Conservation (phyloP, 345 rosid species). For the Aegle marmelos region DNA sequence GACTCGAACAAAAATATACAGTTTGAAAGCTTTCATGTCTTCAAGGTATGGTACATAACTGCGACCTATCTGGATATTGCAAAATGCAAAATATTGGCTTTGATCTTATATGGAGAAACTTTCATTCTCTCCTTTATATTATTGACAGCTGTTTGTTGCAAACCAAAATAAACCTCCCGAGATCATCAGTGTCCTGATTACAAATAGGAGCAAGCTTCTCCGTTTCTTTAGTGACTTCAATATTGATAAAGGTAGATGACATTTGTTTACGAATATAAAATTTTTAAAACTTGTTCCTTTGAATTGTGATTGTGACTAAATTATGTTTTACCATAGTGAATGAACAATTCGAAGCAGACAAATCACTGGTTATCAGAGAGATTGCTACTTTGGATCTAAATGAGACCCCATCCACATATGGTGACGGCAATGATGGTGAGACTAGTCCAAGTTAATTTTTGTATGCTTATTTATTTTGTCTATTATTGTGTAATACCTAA, state of each 20-base stretch:
- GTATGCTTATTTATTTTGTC: not conserved
- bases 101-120: not conserved
- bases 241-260: slow-evolving; percentile 41
- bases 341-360: slow-evolving; percentile 17
- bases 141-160: slow-evolving; percentile 45
- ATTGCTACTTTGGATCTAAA: slow-evolving; percentile 5
- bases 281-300: not conserved
- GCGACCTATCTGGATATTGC: not conserved
- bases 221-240: slow-evolving; percentile 45
- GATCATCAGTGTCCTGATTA: slow-evolving; percentile 33
- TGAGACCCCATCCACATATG: not conserved
- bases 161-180: slow-evolving; percentile 52
- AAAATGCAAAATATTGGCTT: not conserved
- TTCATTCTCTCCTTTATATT: not conserved
- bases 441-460: not conserved
- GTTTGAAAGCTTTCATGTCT: slow-evolving; percentile 55
- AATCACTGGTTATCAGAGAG: not conserved
- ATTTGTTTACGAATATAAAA: not conserved
- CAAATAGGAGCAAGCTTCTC: slow-evolving; percentile 52
- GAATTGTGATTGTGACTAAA: not conserved
- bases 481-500: not conserved
- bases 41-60: slow-evolving; percentile 33
- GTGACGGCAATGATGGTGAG: not conserved
- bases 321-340: not conserved
- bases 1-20: slow-evolving; percentile 53